Percentiles rank a stretch among this genome's conserved stretches.
Conservation (phyloP, 1,139 yeast species). For the Hyphopichia fennica region DNA sequence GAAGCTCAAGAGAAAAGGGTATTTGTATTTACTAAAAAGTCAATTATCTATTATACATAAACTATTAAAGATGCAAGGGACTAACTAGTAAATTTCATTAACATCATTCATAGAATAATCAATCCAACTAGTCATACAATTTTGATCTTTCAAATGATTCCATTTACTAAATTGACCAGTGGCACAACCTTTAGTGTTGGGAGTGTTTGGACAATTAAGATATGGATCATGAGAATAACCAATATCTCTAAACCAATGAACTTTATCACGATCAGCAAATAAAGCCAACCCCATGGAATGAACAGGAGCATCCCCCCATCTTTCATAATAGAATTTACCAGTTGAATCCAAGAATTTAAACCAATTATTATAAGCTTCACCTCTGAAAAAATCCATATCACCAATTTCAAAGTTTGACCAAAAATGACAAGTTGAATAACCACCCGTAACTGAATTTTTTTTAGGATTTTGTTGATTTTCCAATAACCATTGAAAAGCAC, state of each 20-base stretch:
- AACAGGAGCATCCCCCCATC: slow-evolving; percentile 95
- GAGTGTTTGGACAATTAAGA: slow-evolving; percentile 62
- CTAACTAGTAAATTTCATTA: slow-evolving; percentile 12
- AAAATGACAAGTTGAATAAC: slow-evolving; percentile 84
- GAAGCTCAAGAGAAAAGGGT: too few species aligned
- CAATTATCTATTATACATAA: background rate
- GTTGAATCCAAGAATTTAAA: slow-evolving; percentile 60
- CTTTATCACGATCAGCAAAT: slow-evolving; percentile 65
- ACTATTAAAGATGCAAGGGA: background rate
- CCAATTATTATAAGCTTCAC: slow-evolving; percentile 65
- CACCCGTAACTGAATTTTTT: slow-evolving; percentile 52
- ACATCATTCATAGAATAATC: slow-evolving; percentile 51
- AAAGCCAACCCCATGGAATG: slow-evolving; percentile 74
- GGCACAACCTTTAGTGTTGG: slow-evolving; percentile 26
- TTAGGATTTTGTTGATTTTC: slow-evolving; percentile 63
- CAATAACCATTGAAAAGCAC: slow-evolving; percentile 72
- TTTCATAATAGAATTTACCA: slow-evolving; percentile 82
- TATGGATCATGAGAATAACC: slow-evolving; percentile 81
- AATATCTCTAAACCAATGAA: slow-evolving; percentile 89
- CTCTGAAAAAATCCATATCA: slow-evolving; percentile 74
- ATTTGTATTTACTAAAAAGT: too few species aligned
- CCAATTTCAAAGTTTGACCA: slow-evolving; percentile 89
- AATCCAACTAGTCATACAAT: slow-evolving; percentile 76
- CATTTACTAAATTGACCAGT: slow-evolving; percentile 34
- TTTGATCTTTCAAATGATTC: slow-evolving; percentile 54